Percentiles rank a stretch among this genome's conserved stretches.
These are phyloP conservation scores for Oryza officinalis DNA, from an alignment of 176 grass and related monocot genomes.

Conservation along the genomic window DNA sequence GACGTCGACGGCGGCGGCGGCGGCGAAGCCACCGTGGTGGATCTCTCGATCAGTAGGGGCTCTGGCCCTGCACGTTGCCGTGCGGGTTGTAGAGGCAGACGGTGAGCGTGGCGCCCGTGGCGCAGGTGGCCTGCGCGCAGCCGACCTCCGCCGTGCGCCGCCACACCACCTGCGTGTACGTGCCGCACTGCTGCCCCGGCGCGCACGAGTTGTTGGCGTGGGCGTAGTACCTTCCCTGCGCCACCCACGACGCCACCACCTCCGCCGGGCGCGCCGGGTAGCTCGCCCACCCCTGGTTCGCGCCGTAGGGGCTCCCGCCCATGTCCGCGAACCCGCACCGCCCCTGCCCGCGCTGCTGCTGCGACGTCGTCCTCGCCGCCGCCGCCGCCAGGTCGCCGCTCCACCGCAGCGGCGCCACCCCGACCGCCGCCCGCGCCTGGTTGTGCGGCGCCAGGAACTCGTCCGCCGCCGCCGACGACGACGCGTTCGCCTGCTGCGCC, in stretches of 20 bases:
- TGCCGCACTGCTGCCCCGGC: slow-evolving; percentile 65
- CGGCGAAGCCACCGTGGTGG: neutral
- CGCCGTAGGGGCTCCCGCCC: slow-evolving; percentile 49
- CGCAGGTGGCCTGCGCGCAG: slow-evolving; percentile 72
- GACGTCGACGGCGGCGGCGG: neutral
- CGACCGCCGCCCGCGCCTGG: slow-evolving; percentile 59
- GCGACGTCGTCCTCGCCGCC: slow-evolving; percentile 18
- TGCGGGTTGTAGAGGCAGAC: slow-evolving; percentile 77
- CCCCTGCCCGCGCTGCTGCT: slow-evolving; percentile 37
- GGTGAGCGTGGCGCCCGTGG: slow-evolving; percentile 56
- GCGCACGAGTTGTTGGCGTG: slow-evolving; percentile 67
- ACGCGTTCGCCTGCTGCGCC: slow-evolving; percentile 12
- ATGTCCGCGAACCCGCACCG: slow-evolving; percentile 63
- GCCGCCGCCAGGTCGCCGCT: slow-evolving; percentile 38
- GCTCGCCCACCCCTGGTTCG: slow-evolving; percentile 81
- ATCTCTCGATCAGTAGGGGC: slow-evolving; percentile 47
- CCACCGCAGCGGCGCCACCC: slow-evolving; percentile 56
- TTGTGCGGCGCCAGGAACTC: slow-evolving; percentile 70
- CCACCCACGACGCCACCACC: slow-evolving; percentile 74
- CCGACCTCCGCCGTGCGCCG: slow-evolving; percentile 52
- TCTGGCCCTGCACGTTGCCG: slow-evolving; percentile 74
- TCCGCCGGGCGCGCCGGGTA: slow-evolving; percentile 54
- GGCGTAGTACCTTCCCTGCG: slow-evolving; percentile 53
- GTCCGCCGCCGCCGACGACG: slow-evolving; percentile 5
- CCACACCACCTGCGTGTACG: slow-evolving; percentile 97